Base-by-base conservation (phyloP, 2,329 filamentous ascomycete species). In the Metarhizium robertsii region DNA sequence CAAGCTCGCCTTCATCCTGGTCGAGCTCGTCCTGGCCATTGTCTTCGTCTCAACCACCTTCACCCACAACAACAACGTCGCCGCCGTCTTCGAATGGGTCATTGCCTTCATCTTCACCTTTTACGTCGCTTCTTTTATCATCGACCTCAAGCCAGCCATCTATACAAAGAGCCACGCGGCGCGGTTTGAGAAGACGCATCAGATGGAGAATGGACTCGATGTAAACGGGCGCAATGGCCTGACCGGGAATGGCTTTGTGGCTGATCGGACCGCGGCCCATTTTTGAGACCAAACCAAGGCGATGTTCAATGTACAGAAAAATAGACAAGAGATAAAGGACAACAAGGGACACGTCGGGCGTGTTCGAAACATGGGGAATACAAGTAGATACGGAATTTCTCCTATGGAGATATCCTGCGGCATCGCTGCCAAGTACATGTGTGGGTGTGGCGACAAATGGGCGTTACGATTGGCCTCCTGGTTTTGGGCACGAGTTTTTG, bases 21-120 rank as follows among this genome's bases (percentile, higher is more conserved):
- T 92, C 64, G 92, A 96, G 69, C 64, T 95, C 43, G 74, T 69
- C 18, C 81, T 99, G 8, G 85, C 82, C 59, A 77, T 91, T 64
- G 84, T 79, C 48, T 97, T 97, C 68, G 86, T 77, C 25, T 76
- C 83, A 4, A 76, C 75, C 55, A 79, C 76, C 40, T 76, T 73
- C 43, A 71, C 68, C 3, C 57, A 72, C 8, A 65, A 76, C 29
- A 79, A 78, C 63, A 86, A 94, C 69, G 71, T 75, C 1, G 90
- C 86, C 43, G 94, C 91, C 6, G 74, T 95, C 53, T 70, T 96
- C 36, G 92, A 97, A 73, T 86, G 83, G 83, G 67, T 83, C 58
- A 84, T 96, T 60, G 83, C 90, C 36, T 84, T 95, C 66, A 78
- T 96, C 66, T 96, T 92, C 73, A 89, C 88, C 53, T 87, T 92